These are phyloP conservation scores for Fragaria iinumae DNA, from an alignment of 306 rosid genomes.

Conservation along the genomic window DNA sequence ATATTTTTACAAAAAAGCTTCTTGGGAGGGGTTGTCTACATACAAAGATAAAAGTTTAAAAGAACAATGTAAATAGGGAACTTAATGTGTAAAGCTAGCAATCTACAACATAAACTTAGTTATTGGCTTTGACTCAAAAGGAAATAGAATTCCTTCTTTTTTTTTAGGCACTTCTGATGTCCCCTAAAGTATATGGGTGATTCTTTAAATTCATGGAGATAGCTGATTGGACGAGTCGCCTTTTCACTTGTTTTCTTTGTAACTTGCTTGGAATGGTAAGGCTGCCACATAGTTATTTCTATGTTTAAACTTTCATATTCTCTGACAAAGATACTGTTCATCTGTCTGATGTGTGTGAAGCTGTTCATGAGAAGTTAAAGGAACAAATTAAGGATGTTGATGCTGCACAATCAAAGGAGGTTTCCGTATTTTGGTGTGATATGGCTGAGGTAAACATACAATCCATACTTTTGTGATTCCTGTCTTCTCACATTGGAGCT, in stretches of 20 bases:
- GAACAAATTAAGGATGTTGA: constrained; percentile 70
- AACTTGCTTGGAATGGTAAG: not conserved
- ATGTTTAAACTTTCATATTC: not conserved
- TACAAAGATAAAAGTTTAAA: not conserved
- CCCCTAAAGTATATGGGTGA: not conserved
- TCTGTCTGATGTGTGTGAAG: constrained; percentile 40
- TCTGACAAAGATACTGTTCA: not conserved
- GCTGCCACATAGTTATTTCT: not conserved
- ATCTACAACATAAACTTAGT: not conserved
- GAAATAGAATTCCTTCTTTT: not conserved
- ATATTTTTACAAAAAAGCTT: not conserved
- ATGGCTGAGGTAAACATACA: constrained; percentile 84
- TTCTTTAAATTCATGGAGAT: not conserved
- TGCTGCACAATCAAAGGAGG: constrained; percentile 68
- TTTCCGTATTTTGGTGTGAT: constrained; percentile 71
- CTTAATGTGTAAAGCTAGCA: not conserved
- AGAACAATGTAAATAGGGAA: not conserved
- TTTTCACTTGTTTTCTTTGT: not conserved
- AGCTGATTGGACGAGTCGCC: not conserved
- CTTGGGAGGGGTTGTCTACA: not conserved
- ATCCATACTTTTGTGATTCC: not conserved
- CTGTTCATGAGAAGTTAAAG: constrained; percentile 51
- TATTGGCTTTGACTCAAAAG: not conserved
- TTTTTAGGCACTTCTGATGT: not conserved
- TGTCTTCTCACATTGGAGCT: not conserved